Base-by-base conservation (phyloP, 2,329 filamentous ascomycete species). In the Aspergillus niger region DNA sequence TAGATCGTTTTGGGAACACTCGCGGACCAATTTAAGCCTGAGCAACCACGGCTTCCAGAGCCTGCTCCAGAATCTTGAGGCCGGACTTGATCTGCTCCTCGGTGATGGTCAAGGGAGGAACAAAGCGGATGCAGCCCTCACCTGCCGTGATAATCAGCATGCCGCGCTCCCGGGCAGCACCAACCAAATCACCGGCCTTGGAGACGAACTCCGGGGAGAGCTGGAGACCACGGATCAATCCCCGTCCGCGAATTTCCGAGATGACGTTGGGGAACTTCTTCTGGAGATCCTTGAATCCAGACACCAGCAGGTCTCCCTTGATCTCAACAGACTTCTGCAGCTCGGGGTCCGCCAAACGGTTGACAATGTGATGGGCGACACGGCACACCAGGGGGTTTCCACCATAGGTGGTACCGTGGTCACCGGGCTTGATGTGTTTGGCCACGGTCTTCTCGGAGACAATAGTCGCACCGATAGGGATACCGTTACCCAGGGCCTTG, bases 401-500 rank as follows among this genome's bases (percentile, higher is more conserved):
- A 58, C 93, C 93, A 70, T 96, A 97, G 0, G 93, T 97, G 15
- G 93, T 97, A 53, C 93, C 93, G 77, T 97, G 93, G 75, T 97
- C 93, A 60, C 93, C 91, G 36, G 84, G 83, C 66, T 87, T 83
- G 69, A 89, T 87, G 73, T 88, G 87, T 55, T 88, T 84, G 28
- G 86, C 88, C 1, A 96, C 91, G 24, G 73, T 72, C 66, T 83
- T 80, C 58, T 85, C 84, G 13, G 85, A 87, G 28, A 89, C 82
- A 55, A 89, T 85, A 4, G 90, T 91, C 6, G 95, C 95, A 54
- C 92, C 95, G 67, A 99, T 93, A 51, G 95, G 95, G 76, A 97
- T 94, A 5, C 95, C 95, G 72, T 99, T 99, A 15, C 95, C 95
- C 2, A 99, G 87, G 0, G 95, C 95, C 81, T 99, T 99, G 59